Evolutionary conservation across 257 asterid species (phyloP), one percentile per base, ranked within the genome.

Genomic region (Catharanthus roseus): DNA sequence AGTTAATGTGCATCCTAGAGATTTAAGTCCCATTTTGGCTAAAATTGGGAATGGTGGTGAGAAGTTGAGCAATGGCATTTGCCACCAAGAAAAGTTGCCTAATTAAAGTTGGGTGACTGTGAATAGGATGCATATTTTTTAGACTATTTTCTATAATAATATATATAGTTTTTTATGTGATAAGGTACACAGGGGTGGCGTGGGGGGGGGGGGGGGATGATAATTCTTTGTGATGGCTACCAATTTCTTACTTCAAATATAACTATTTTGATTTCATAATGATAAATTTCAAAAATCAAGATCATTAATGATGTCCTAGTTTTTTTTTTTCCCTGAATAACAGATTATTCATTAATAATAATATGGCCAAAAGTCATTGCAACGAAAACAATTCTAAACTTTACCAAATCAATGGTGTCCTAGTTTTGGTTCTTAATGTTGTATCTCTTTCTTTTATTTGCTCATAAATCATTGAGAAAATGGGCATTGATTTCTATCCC

Each of bases 1-100:
- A 54, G 83, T 86, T 50, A 80, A 82, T 63, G 81, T 86, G 72
- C 80, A 74, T 77, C 81, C 75, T 0, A 79, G 91, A 39, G 89
- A 86, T 67, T 77, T 86, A 60, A 62, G 80, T 62, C 85, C 81
- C 11, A 69, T 84, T 16, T 10, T 84, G 73, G 75, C 80, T 26
- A 88, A 83, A 73, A 70, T 87, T 70, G 73, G 78, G 45, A 65
- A 53, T 23, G 19, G 28, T 11, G 28, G 33, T 42, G 50, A 42
- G 70, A 71, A 68, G 71, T 53, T 58, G 13, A 34, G 50, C 13
- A 72, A 61, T 62, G 75, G 69, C 19, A n/a, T 9, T 16, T 21
- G 15, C 2, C 49, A 47, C 45, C 56, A 39, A n/a, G 72, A 64
- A 29, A 56, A 45, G 55, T 62, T 10, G 71, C 60, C 16, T 75